A percentile compares a stretch with the other conserved stretches of the same genome.
phyloP scores from a whole-genome alignment of 495 filamentous ascomycete genomes.

The Podospora fimiseda region DNA sequence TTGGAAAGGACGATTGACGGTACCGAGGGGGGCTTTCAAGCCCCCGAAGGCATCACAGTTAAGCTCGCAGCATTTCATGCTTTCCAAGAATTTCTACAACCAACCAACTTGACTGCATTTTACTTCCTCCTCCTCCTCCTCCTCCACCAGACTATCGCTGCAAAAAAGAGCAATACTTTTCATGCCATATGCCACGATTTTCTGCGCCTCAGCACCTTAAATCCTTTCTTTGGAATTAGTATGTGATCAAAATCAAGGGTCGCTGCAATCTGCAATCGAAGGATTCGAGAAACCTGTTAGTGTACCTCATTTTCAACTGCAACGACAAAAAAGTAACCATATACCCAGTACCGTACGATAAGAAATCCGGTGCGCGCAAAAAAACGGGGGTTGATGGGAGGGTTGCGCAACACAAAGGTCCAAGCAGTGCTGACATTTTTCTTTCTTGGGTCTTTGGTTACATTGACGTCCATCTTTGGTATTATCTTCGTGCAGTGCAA shows the following conservation, averaged over 20 bases:
- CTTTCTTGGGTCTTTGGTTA: not conserved
- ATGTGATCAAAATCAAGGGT: no score
- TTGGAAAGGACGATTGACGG: not conserved
- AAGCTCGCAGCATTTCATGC: not conserved
- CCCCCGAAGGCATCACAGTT: not conserved
- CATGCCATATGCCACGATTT: slow-evolving; percentile 1
- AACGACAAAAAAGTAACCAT: not conserved
- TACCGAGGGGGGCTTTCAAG: not conserved
- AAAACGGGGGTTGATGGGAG: no score
- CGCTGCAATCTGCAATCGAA: not conserved
- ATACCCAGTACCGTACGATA: not conserved
- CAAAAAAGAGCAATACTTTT: no score
- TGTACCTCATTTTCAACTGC: not conserved
- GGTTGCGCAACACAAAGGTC: not conserved
- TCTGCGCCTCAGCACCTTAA: slow-evolving; percentile 27
- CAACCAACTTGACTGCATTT: no score
- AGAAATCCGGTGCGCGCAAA: not conserved
- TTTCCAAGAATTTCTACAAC: not conserved
- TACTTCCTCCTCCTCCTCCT: no score
- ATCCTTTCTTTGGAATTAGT: slow-evolving; percentile 16
- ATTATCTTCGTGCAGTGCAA: not conserved
- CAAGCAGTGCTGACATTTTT: not conserved
- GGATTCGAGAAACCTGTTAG: not conserved
- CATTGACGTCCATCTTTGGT: not conserved
- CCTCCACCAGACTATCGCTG: no score